phyloP scores from a whole-genome alignment of 1,284 basidiomycete species.

The Naganishia liquefaciens region DNA sequence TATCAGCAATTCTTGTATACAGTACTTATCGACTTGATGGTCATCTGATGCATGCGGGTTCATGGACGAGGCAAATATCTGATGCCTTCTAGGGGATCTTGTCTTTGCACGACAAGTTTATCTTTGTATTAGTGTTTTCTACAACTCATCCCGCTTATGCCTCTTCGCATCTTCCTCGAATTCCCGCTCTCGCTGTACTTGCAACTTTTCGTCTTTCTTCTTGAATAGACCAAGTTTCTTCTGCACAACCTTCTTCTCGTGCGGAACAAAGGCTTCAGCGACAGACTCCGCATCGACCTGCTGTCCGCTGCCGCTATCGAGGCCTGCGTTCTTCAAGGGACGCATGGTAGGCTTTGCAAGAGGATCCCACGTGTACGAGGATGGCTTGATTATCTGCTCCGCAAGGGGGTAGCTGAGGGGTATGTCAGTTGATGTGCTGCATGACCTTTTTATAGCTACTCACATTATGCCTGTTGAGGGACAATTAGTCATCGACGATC shows the following conservation, averaged over 20 bases:
- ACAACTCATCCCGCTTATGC: slow-evolving; percentile 24
- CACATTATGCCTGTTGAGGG: slow-evolving; percentile 49
- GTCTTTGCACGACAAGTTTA: no score
- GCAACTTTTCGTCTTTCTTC: slow-evolving; percentile 26
- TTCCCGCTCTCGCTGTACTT: slow-evolving; percentile 15
- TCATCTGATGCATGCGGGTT: neutral
- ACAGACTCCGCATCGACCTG: slow-evolving; percentile 13
- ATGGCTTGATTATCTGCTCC: slow-evolving; percentile 37
- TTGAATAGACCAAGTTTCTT: slow-evolving; percentile 49
- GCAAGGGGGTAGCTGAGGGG: slow-evolving; percentile 45
- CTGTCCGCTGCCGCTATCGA: neutral
- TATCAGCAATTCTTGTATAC: no score
- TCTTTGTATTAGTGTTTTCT: neutral
- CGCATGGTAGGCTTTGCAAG: slow-evolving; percentile 48
- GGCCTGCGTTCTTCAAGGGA: slow-evolving; percentile 40
- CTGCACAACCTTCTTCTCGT: slow-evolving; percentile 31
- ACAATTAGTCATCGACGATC: slow-evolving; percentile 39
- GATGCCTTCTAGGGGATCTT: no score
- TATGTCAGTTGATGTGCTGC: neutral
- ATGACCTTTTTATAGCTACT: slow-evolving; percentile 23
- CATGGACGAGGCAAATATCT: no score
- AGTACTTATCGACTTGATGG: neutral
- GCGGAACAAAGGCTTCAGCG: slow-evolving; percentile 39
- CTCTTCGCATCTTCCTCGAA: slow-evolving; percentile 15
- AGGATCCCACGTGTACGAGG: slow-evolving; percentile 46